Evolutionary conservation across 2,329 filamentous ascomycete species (phyloP).

Genomic region (Hymenoscyphus salicellus): DNA sequence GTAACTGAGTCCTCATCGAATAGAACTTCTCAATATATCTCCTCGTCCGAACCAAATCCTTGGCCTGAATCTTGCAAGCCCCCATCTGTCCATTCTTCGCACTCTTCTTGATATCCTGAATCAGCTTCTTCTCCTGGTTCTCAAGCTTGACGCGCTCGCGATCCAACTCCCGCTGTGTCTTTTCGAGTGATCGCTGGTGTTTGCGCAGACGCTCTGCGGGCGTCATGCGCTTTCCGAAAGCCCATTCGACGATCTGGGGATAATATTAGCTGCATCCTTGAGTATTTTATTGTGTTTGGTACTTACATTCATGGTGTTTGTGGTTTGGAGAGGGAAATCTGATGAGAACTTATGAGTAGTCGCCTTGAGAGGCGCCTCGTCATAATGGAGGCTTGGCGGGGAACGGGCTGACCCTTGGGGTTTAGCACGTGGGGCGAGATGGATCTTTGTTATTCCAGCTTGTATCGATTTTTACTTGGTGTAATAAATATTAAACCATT

Average conservation of each 20-base stretch:
- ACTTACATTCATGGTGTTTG: conserved; percentile 53
- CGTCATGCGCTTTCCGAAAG: conserved; percentile 98
- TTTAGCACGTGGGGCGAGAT: neutral
- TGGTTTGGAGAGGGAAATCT: neutral
- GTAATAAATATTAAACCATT: no score
- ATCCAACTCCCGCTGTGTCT: conserved; percentile 94
- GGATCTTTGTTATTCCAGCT: no score
- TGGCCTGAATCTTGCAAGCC: conserved; percentile 97
- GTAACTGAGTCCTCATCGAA: conserved; percentile 92
- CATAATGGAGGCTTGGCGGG: conserved; percentile 4
- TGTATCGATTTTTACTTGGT: no score
- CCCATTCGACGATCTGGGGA: conserved; percentile 89
- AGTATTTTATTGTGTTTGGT: neutral
- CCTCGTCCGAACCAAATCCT: conserved; percentile 89
- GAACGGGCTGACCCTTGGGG: neutral
- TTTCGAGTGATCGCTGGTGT: conserved; percentile 95
- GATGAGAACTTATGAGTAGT: neutral
- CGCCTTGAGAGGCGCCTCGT: conserved; percentile 7
- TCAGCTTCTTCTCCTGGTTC: conserved; percentile 97
- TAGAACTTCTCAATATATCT: conserved; percentile 98
- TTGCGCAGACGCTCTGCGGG: conserved; percentile 86
- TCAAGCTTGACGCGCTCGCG: conserved; percentile 93
- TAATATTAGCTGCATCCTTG: conserved; percentile 1
- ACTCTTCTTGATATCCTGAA: conserved; percentile 95
- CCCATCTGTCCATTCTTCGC: conserved; percentile 98